These are phyloP conservation scores for Coemansia guatemalensis DNA, from an alignment of 192 early-diverging fungal species.

Conservation along the genomic window DNA sequence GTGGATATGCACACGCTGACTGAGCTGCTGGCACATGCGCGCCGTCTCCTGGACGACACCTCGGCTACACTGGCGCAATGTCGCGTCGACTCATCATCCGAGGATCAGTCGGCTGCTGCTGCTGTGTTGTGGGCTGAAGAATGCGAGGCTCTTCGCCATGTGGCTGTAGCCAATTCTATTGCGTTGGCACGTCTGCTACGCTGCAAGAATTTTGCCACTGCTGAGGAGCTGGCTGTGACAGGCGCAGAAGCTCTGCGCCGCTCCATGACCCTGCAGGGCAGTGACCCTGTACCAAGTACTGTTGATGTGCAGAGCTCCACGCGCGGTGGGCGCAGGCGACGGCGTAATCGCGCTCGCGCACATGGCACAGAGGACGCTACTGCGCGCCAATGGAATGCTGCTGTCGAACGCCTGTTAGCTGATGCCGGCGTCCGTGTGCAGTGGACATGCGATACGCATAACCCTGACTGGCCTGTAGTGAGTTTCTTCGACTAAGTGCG, in stretches of 20 bases:
- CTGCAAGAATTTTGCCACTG: not conserved
- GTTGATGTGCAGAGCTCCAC: too few species aligned
- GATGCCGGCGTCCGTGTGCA: too few species aligned
- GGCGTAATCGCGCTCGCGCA: not conserved
- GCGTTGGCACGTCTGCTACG: slow-evolving; percentile 15
- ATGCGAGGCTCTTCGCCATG: slow-evolving; percentile 11
- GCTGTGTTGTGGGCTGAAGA: slow-evolving; percentile 4
- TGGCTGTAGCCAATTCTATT: slow-evolving; percentile 27
- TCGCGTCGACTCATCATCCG: not conserved
- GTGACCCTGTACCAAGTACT: not conserved
- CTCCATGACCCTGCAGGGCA: not conserved
- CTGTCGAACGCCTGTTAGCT: too few species aligned
- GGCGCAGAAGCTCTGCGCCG: slow-evolving; percentile 19
- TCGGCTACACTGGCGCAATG: slow-evolving; percentile 5
- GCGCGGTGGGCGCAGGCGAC: slow-evolving; percentile 2
- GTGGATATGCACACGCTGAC: slow-evolving; percentile 23
- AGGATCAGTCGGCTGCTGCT: not conserved
- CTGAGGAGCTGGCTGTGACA: slow-evolving; percentile 6
- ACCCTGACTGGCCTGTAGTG: too few species aligned
- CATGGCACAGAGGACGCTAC: not conserved
- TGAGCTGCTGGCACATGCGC: slow-evolving; percentile 37
- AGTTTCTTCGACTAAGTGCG: too few species aligned
- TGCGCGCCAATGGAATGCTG: not conserved
- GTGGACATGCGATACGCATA: too few species aligned
- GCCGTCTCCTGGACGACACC: slow-evolving; percentile 7